phyloP scores from a whole-genome alignment of 495 filamentous ascomycete species.

The Penicillium bialowiezense region DNA sequence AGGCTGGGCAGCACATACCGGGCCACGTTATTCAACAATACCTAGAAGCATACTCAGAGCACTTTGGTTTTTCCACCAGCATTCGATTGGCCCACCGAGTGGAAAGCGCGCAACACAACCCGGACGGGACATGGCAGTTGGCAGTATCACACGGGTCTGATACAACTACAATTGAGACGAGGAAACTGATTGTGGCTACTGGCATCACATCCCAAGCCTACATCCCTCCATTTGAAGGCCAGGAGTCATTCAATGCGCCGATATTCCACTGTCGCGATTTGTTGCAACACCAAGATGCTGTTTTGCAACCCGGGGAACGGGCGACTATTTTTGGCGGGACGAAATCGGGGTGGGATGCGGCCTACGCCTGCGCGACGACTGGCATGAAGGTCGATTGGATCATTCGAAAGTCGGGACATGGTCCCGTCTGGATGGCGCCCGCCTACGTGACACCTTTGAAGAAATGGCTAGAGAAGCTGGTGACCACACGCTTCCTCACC shows the following conservation, averaged over 20 bases:
- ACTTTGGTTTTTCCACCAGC: conserved; percentile 52
- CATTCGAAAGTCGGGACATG: conserved; percentile 74
- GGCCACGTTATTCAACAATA: conserved; percentile 65
- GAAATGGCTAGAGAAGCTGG: conserved; percentile 62
- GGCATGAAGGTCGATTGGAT: conserved; percentile 74
- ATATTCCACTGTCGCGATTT: conserved; percentile 66
- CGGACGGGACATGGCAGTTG: conserved; percentile 41
- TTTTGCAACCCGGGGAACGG: conserved; percentile 32
- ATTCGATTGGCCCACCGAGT: conserved; percentile 56
- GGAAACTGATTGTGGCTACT: conserved; percentile 67
- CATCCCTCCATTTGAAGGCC: conserved; percentile 48
- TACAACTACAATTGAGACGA: conserved; percentile 33
- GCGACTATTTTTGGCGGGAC: conserved; percentile 66
- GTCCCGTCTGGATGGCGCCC: conserved; percentile 68
- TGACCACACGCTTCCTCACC: conserved; percentile 60
- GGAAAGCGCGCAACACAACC: conserved; percentile 44
- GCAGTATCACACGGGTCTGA: conserved; percentile 18
- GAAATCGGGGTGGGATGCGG: conserved; percentile 78
- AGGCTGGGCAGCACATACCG: conserved; percentile 64
- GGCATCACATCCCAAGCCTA: conserved; percentile 65
- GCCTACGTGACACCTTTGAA: conserved; percentile 59
- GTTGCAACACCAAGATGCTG: conserved; percentile 31
- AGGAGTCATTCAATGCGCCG: conserved; percentile 50
- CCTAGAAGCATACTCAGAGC: conserved; percentile 57
- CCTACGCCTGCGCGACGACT: conserved; percentile 61